Percentiles rank a stretch among this genome's conserved stretches.
These are phyloP conservation scores for Fraxinus nigra DNA, from an alignment of 305 asterid species.

Conservation along the genomic window DNA sequence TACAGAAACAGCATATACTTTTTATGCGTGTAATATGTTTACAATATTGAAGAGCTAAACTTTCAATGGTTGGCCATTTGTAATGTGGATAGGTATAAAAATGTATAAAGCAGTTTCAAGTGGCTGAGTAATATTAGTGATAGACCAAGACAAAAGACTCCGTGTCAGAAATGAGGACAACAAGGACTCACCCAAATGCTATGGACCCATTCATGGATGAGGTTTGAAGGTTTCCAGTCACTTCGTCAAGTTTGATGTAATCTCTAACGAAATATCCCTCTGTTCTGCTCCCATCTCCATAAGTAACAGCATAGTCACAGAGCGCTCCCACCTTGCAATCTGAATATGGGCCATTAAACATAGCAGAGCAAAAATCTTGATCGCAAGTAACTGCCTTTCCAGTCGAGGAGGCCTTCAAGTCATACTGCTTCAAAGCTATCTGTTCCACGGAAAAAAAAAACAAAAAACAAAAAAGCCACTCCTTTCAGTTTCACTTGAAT, in stretches of 20 bases:
- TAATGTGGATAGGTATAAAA: neutral
- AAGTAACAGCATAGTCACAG: constrained; percentile 65
- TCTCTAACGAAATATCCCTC: constrained; percentile 77
- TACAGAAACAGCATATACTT: neutral
- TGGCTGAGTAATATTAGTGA: constrained; percentile 16
- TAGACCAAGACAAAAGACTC: constrained; percentile 13
- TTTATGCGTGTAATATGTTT: neutral
- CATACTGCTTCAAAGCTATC: constrained; percentile 71
- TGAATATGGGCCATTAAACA: constrained; percentile 43
- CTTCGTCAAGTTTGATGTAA: constrained; percentile 58
- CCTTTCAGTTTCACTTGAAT: constrained; percentile 13
- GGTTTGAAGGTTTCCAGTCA: constrained; percentile 62
- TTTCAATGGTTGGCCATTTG: neutral
- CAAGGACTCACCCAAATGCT: constrained; percentile 73
- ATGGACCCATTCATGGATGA: constrained; percentile 58
- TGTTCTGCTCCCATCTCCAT: constrained; percentile 84
- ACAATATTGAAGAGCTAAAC: neutral
- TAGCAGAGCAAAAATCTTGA: constrained; percentile 65
- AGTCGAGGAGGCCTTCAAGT: constrained; percentile 63
- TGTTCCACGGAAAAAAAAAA: constrained; percentile 29
- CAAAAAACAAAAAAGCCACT: neutral
- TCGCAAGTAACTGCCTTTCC: constrained; percentile 64
- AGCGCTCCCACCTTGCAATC: constrained; percentile 67
- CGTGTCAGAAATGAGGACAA: constrained; percentile 27
- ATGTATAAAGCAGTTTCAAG: constrained; percentile 3